These are phyloP conservation scores for Boletellus emodensis DNA, from an alignment of 768 basidiomycete species.

Conservation along the genomic window DNA sequence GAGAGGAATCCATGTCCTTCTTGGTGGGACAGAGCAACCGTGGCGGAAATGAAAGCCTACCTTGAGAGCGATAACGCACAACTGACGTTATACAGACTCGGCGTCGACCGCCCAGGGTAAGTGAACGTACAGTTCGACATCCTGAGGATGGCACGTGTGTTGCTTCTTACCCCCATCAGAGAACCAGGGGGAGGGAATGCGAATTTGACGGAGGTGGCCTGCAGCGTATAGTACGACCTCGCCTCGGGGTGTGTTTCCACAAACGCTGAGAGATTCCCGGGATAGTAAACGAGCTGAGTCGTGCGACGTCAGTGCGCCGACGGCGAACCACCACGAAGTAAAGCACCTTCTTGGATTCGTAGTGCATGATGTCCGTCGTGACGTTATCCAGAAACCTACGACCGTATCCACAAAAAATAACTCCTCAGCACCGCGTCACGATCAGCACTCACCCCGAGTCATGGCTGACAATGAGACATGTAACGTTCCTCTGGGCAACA, in stretches of 20 bases:
- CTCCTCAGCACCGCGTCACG: conserved; percentile 6
- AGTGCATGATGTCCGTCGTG: conserved; percentile 96
- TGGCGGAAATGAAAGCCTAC: conserved; percentile 38
- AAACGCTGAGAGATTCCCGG: conserved; percentile 87
- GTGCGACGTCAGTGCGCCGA: conserved; percentile 11
- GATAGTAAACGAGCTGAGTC: conserved; percentile 82
- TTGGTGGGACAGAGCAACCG: conserved; percentile 12
- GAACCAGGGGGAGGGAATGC: conserved; percentile 94
- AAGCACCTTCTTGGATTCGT: conserved; percentile 83
- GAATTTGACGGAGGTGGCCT: conserved; percentile 91
- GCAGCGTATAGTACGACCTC: conserved; percentile 94
- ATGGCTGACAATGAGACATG: conserved; percentile 92
- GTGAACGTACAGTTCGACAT: conserved; percentile 89
- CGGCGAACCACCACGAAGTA: conserved; percentile 14
- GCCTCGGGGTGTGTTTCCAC: conserved; percentile 90
- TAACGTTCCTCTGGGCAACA: conserved; percentile 73
- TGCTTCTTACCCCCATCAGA: conserved; percentile 95
- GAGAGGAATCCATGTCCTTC: conserved; percentile 20
- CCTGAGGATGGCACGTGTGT: conserved; percentile 94
- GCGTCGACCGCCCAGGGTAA: conserved; percentile 78
- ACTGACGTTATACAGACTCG: conserved; percentile 82
- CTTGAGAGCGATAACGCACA: conserved; percentile 93
- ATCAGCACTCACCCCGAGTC: conserved; percentile 78
- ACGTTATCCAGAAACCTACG: conserved; percentile 88
- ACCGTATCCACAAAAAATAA: neutral